Base-by-base conservation (phyloP, 2,329 filamentous ascomycete species). In the Alternaria arborescens region DNA sequence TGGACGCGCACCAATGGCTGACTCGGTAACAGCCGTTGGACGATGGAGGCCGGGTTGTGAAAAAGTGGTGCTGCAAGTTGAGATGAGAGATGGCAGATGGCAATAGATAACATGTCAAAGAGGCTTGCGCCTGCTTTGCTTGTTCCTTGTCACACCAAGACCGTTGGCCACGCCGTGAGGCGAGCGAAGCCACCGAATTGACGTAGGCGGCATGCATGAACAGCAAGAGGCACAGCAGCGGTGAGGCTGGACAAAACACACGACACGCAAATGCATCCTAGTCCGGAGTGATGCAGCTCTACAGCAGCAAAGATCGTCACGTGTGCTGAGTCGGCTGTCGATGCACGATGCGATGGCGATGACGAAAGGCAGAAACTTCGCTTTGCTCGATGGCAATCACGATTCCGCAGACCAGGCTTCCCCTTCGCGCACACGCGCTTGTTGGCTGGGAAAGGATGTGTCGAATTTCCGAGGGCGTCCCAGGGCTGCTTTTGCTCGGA, bases 381-480 rank as follows among this genome's bases (percentile, higher is more conserved):
- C 46, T 16, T 22, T 22, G 46, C 51, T 20, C 30, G 20, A 43
- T 18, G 28, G 30, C 40, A 7, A 43, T 41, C 10, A 36, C 26
- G 53, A 50, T 11, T 40, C 46, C 30, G 46, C 30, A n/a, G 46
- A 50, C 20, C 46, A 36, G 46, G 46, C 46, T 55, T 44, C 43
- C 26, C 30, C 32, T 55, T 38, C 43, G 56, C 56, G 56, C 54
- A 42, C 41, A 28, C 52, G 44, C 44, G 52, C 36, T 55, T 60
- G 60, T 60, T 58, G 52, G 38, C 36, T 51, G 57, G 30, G 38
- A 36, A 47, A 20, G 26, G 14, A 42, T 11, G 38, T 48, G 52
- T 60, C 62, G 56, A 62, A 60, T 60, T 58, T 55, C 57, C 53
- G 65, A 54, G 40, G 32, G 46, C 32, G 46, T 48, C 30, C 30